Conservation (phyloP, 192 early-diverging fungal species). For the Linnemannia exigua region DNA sequence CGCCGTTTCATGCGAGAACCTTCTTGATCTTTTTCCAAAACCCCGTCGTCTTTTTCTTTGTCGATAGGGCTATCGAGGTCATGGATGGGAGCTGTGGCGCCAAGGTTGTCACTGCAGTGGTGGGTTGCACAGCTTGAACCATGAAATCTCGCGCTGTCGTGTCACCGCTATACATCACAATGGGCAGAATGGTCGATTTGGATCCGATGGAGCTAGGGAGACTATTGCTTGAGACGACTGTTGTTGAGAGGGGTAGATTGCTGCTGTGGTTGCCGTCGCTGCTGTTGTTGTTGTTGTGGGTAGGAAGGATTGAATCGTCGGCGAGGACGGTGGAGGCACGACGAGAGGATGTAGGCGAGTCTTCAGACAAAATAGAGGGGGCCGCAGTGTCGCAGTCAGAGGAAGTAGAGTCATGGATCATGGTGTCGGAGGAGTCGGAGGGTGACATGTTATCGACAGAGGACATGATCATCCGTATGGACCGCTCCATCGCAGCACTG, state of each 20-base stretch:
- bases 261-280: not conserved
- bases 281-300: not conserved
- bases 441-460: not conserved
- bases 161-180: not conserved
- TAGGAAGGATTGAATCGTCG: not conserved
- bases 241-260: not conserved
- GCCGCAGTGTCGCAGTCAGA: not conserved
- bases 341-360: not conserved
- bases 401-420: not conserved
- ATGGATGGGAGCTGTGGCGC: slow-evolving; percentile 1
- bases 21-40: slow-evolving; percentile 20
- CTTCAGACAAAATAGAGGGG: not conserved
- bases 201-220: not conserved
- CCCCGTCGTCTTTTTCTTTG: not conserved
- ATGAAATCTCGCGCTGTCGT: not conserved
- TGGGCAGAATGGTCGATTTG: not conserved
- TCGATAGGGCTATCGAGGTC: not conserved
- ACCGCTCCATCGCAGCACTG: not conserved
- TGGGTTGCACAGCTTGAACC: not conserved
- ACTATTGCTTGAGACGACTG: not conserved
- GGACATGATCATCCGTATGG: not conserved
- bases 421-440: not conserved
- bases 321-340: not conserved
- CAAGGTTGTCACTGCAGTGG: slow-evolving; percentile 4
- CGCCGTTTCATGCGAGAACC: not conserved